Base-by-base conservation (phyloP, 2,329 filamentous ascomycete genomes). In the Xylariales sp. region DNA sequence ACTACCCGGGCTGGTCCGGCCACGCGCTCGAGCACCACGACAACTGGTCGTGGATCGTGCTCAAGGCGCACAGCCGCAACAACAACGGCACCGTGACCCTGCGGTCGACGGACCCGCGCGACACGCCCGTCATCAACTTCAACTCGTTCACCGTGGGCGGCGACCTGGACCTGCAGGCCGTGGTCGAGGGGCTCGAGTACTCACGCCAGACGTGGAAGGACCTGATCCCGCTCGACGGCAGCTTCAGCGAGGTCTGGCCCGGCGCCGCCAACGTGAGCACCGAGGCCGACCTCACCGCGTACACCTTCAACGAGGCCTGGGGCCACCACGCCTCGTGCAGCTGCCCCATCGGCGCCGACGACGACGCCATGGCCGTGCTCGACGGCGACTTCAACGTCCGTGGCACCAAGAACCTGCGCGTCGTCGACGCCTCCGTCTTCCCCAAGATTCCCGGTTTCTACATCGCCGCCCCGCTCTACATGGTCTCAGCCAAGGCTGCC, bases 121-220 rank as follows among this genome's bases (percentile, higher is more conserved):
- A 84, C 37, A 70, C 72, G n/a, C 82, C 83, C 0, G 58, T 72
- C 23, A 81, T 83, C 52, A 68, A 72, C 53, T 80, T 81, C 62
- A 74, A 74, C 48, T 74, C 70, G 51, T 80, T 67, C 64, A 63
- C 60, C 11, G 54, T 67, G 17, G 69, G 73, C 2, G 64, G 67
- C 7, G 56, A 55, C 0, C 60, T 64, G 15, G 65, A 74, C 30
- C 54, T 72, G 5, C 70, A 78, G 29, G 73, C 76, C 1, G 43
- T 79, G 18, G 61, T 63, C 17, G 76, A 83, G 48, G 73, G 66
- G 0, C 54, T 82, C 19, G 49, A 67, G 38, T 66, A 76, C 6
- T 61, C 70, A 0, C 69, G 76, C 11, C 54, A 67, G 7, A 63
- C 70, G 24, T 47, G 61, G 35, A 38, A 40, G 59, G 33, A 66